Conservation (phyloP, 2,329 filamentous ascomycete genomes). For the Ophidiomyces ophidiicola region DNA sequence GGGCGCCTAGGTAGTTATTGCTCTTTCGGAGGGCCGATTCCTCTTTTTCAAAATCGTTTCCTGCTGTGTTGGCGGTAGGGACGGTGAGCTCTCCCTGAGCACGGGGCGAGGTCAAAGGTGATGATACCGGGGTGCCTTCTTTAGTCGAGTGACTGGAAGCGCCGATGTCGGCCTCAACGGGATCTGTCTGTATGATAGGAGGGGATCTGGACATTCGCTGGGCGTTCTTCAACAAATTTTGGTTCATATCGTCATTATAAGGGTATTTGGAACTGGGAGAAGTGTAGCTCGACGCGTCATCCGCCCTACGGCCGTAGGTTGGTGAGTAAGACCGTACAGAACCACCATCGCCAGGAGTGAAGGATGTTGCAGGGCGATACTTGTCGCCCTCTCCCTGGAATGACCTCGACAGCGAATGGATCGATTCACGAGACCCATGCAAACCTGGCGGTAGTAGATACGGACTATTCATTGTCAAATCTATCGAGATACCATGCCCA, state of each 20-base stretch:
- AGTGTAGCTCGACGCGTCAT: constrained; percentile 43
- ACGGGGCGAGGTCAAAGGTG: not conserved
- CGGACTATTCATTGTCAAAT: constrained; percentile 63
- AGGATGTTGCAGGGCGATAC: constrained; percentile 54
- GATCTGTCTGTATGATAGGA: constrained; percentile 24
- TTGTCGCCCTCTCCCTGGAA: constrained; percentile 68
- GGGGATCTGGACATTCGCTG: constrained; percentile 46
- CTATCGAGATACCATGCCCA: constrained; percentile 45
- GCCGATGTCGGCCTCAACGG: constrained; percentile 4
- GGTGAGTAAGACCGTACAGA: constrained; percentile 28
- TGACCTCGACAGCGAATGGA: constrained; percentile 71
- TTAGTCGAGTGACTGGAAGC: not conserved
- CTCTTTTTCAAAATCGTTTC: constrained; percentile 17
- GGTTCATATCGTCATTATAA: constrained; percentile 35
- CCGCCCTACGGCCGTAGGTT: constrained; percentile 27
- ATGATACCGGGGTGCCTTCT: not conserved
- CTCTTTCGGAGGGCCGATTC: constrained; percentile 25
- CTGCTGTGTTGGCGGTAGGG: not conserved
- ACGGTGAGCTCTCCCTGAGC: constrained; percentile 4
- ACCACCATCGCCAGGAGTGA: constrained; percentile 38
- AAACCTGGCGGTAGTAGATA: constrained; percentile 83
- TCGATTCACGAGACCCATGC: constrained; percentile 68
- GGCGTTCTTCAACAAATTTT: constrained; percentile 45
- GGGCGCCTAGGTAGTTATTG: constrained; percentile 29
- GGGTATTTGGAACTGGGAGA: constrained; percentile 37